Conservation (phyloP, 108 stramenopile species). For the Fragilaria crotonensis region DNA sequence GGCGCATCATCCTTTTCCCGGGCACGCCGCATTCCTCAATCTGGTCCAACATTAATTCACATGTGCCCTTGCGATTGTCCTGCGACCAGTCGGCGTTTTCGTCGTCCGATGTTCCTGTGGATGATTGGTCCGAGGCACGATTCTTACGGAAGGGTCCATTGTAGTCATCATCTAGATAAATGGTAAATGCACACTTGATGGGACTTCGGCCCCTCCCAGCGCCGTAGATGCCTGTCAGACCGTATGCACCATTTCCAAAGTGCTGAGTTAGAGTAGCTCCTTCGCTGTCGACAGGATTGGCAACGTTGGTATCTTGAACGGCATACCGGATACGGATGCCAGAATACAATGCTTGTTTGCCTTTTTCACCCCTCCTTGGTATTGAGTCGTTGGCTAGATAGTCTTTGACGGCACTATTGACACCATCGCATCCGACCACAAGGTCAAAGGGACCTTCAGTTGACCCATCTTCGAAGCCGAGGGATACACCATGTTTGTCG, state of each 20-base stretch:
- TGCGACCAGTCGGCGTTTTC: conserved; percentile 74
- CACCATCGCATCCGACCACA: conserved; percentile 79
- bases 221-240: conserved; percentile 58
- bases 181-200: conserved; percentile 48
- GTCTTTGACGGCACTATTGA: conserved; percentile 58
- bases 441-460: conserved; percentile 62
- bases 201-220: conserved; percentile 36
- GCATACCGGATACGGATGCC: conserved; percentile 72
- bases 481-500: conserved; percentile 34
- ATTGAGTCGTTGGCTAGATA: conserved; percentile 26
- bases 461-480: conserved; percentile 54
- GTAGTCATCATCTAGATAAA: conserved; percentile 59
- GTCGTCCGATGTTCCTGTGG: no score
- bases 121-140: conserved; percentile 8
- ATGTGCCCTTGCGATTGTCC: conserved; percentile 21
- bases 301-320: conserved; percentile 40
- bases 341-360: conserved; percentile 51
- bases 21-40: conserved; percentile 28
- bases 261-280: conserved; percentile 31
- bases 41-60: conserved; percentile 23
- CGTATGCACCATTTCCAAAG: conserved; percentile 72
- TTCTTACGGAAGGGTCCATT: conserved; percentile 59
- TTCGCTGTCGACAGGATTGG: neutral
- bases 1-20: conserved; percentile 5
- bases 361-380: conserved; percentile 11